phyloP scores from a whole-genome alignment of 495 filamentous ascomycete genomes.

The Aspergillus cavernicola region DNA sequence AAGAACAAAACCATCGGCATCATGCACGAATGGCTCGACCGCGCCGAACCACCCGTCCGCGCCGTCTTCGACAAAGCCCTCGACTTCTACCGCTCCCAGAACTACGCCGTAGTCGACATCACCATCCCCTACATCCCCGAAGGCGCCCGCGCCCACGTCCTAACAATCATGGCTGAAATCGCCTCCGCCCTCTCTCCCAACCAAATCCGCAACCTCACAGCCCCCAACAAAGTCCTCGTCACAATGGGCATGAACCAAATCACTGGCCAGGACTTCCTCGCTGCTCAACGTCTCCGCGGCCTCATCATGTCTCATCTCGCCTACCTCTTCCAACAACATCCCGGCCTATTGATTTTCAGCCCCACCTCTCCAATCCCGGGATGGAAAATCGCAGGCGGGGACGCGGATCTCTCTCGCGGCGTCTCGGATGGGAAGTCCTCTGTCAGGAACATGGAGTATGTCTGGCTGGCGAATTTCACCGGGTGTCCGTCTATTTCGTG shows the following conservation, averaged over 20 bases:
- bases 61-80: slow-evolving; percentile 58
- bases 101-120: slow-evolving; percentile 71
- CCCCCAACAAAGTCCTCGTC: slow-evolving; percentile 72
- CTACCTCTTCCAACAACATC: slow-evolving; percentile 64
- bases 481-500: slow-evolving; percentile 76
- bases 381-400: slow-evolving; percentile 56
- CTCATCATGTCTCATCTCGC: slow-evolving; percentile 82
- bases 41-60: slow-evolving; percentile 60
- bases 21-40: slow-evolving; percentile 69
- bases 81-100: slow-evolving; percentile 51
- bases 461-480: slow-evolving; percentile 79
- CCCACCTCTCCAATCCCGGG: slow-evolving; percentile 77
- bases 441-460: slow-evolving; percentile 81
- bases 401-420: slow-evolving; percentile 58
- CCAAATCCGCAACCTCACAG: slow-evolving; percentile 51
- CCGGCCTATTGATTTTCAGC: slow-evolving; percentile 73
- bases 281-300: slow-evolving; percentile 69
- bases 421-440: slow-evolving; percentile 68
- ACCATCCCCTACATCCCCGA: slow-evolving; percentile 69
- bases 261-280: slow-evolving; percentile 63
- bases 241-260: slow-evolving; percentile 58
- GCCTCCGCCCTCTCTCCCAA: slow-evolving; percentile 37
- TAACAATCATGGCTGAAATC: slow-evolving; percentile 75
- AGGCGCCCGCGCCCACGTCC: slow-evolving; percentile 71
- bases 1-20: slow-evolving; percentile 62